phyloP scores from a whole-genome alignment of 1,139 yeast species.

The Candida tetrigidarum region DNA sequence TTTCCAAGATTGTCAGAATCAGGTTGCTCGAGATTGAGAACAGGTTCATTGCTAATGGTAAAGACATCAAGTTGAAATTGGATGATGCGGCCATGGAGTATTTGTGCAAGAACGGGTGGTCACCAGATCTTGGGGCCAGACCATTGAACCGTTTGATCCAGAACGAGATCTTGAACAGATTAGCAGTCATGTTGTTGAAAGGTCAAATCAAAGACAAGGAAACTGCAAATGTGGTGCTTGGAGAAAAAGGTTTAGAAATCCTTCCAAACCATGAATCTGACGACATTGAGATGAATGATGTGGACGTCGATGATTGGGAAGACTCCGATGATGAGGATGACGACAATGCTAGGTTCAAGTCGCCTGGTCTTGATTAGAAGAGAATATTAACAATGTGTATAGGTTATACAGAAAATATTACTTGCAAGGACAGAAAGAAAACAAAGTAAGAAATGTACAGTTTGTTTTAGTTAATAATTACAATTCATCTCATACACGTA shows the following conservation, averaged over 20 bases:
- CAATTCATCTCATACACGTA: too few species aligned
- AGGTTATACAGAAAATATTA: neutral
- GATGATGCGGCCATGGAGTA: constrained; percentile 79
- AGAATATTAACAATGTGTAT: neutral
- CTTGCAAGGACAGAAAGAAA: neutral
- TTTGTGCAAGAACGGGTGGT: constrained; percentile 84
- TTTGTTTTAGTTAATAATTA: too few species aligned
- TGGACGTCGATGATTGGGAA: constrained; percentile 58
- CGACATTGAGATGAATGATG: constrained; percentile 57
- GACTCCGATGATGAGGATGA: constrained; percentile 60
- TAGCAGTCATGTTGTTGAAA: constrained; percentile 86
- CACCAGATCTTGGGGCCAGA: constrained; percentile 94
- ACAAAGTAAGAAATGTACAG: neutral
- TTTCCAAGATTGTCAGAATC: constrained; percentile 86
- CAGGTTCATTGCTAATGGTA: constrained; percentile 84
- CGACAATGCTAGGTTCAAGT: constrained; percentile 26
- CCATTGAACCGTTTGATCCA: constrained; percentile 96
- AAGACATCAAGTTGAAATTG: constrained; percentile 69
- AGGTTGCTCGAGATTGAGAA: constrained; percentile 83
- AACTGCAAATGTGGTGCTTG: constrained; percentile 65
- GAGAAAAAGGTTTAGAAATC: constrained; percentile 72
- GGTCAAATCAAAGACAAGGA: constrained; percentile 92
- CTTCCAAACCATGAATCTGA: constrained; percentile 83
- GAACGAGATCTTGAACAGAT: constrained; percentile 78
- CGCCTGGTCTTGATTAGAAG: constrained; percentile 15